Evolutionary conservation across 257 asterid genomes (phyloP).

Genomic region (Solanum tarapatanum): DNA sequence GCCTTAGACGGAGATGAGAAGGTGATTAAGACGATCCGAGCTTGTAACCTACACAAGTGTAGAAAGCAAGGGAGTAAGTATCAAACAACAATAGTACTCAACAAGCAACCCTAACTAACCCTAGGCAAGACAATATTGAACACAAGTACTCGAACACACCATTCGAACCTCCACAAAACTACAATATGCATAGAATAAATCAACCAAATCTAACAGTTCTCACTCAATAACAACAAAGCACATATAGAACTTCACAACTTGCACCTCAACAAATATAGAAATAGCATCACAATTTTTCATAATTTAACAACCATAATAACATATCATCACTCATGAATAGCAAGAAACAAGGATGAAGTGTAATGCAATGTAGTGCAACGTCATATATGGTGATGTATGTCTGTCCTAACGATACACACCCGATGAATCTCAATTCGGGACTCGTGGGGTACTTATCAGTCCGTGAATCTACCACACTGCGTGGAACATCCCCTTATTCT

Average conservation of each 20-base stretch:
- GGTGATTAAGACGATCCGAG: background rate
- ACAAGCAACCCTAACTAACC: background rate
- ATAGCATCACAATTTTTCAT: background rate
- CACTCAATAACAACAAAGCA: background rate
- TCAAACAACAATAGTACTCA: background rate
- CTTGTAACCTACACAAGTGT: background rate
- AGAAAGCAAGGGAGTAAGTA: background rate
- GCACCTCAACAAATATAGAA: background rate
- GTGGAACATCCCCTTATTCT: background rate
- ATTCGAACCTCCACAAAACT: background rate
- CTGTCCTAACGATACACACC: background rate
- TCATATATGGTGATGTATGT: background rate
- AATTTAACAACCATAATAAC: background rate
- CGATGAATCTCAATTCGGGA: background rate
- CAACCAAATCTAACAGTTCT: no score
- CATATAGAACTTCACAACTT: background rate
- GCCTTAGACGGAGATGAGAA: no score
- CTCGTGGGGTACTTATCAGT: background rate
- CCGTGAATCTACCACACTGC: no score
- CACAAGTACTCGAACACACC: background rate
- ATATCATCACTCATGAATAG: background rate
- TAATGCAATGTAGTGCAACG: no score
- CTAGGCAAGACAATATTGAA: background rate
- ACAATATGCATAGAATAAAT: background rate
- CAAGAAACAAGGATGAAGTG: background rate